Evolutionary conservation across 148 eudicot species (phyloP), one percentile per base, ranked within the genome.

Genomic region (Cornus controversa): DNA sequence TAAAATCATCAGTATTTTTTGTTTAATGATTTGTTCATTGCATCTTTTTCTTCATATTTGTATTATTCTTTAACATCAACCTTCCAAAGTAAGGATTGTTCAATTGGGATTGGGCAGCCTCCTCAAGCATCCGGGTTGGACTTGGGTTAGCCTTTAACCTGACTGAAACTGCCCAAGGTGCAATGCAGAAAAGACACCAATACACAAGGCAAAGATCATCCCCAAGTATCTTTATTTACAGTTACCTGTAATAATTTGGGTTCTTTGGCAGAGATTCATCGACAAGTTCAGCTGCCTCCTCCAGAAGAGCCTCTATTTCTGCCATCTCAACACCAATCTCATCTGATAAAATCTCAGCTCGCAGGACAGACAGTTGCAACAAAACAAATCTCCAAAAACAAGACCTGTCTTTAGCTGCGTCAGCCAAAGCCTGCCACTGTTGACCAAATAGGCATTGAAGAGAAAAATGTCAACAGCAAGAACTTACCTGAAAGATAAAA

Each of bases 261-360:
- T 96, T 91, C 83, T 93, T 93, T 73, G 72, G 89, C 83, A 84
- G 90, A 83, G 92, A 86, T 70, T 86, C 94, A 79, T 88, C 97
- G 69, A 96, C 97, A 67, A 96, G 95, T 85, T 96, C 99, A 75
- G 99, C 99, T 76, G 99, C 99, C 83, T 96, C 99, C 86, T 96
- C 97, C 76, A 96, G 71, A 57, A 90, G 84, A 69, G 89, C 92
- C 72, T 93, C 98, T 78, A 96, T 86, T 82, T 93, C 93, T 40
- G 98, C 99, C 77, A 84, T 86, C 71, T 91, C 98, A 9, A 83
- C 68, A 16, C 96, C 93, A 36, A 78, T 54, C 67, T 72, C 86
- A 83, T 91, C 91, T 26, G 81, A 86, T 28, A 87, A 78, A 72
- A 92, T 88, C 74, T 93, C 92, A 66, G 99, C 99, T 79, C 90